Base-by-base conservation (phyloP, 2,329 filamentous ascomycete species). In the Paecilomyces niveus region DNA sequence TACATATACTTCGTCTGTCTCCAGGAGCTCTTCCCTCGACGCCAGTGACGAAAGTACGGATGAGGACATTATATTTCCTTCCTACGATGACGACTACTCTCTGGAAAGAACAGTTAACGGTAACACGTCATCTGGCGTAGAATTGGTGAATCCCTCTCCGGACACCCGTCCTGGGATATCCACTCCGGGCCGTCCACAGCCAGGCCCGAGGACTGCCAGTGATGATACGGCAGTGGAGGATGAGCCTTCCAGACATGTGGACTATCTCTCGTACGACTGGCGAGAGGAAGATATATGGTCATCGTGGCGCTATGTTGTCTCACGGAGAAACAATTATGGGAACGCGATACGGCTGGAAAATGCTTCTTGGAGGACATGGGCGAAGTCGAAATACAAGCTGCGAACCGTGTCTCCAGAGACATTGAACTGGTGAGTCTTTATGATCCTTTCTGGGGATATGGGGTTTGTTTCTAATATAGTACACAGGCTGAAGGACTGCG, bases 281-380 rank as follows among this genome's bases (percentile, higher is more conserved):
- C 86, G 84, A 62, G 92, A 97, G 74, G 92, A 97, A 73, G 93
- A 99, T 74, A 95, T 97, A 26, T 97, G 92, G 92, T 88, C 90
- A 5, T 97, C 93, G 1, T 97, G 94, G 94, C 87, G 92, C 70
- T 94, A 96, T 71, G 90, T 97, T 66, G 86, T 92, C 15, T 87
- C 89, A 29, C 89, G 90, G 67, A 83, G 88, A 66, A 86, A 85
- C 60, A 84, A 90, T 56, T 95, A 95, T 64, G 86, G 85, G 65
- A 93, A 97, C 72, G 85, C 89, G 35, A 87, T 87, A 33, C 83
- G 94, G 54, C 76, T 97, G 31, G 94, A 97, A 74, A 97, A 99
- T 74, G 94, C 94, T 2, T 96, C 92, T 0, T 99, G 94, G 94
- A 84, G 94, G 71, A 94, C 92, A 1, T 97, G 94, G 94, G 89